Conservation (phyloP, 1,284 basidiomycete genomes). For the Ceratobasidium sp. region DNA sequence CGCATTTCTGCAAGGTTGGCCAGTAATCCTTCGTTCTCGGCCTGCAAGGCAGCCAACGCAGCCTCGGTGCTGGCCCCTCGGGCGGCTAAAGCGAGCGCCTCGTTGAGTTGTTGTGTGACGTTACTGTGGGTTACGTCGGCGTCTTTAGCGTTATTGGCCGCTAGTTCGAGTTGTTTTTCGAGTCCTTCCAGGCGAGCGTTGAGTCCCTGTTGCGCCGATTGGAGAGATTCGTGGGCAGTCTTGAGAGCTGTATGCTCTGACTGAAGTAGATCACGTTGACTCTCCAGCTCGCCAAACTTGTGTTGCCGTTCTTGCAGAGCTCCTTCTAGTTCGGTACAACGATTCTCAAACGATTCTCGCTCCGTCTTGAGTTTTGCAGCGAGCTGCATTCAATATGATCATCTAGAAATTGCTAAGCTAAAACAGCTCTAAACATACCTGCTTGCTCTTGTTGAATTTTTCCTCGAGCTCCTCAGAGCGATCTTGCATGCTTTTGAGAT, state of each 20-base stretch:
- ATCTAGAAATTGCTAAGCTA: neutral
- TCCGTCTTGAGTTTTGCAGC: slow-evolving; percentile 72
- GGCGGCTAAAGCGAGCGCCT: slow-evolving; percentile 71
- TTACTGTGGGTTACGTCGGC: slow-evolving; percentile 64
- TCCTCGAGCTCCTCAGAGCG: slow-evolving; percentile 85
- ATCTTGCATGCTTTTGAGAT: slow-evolving; percentile 80
- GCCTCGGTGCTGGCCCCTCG: slow-evolving; percentile 79
- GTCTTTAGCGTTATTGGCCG: slow-evolving; percentile 66
- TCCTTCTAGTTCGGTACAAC: slow-evolving; percentile 62
- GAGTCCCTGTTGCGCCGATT: slow-evolving; percentile 61
- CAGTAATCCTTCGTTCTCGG: slow-evolving; percentile 79
- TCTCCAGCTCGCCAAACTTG: slow-evolving; percentile 60
- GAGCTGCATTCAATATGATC: slow-evolving; percentile 60
- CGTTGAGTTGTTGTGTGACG: slow-evolving; percentile 61
- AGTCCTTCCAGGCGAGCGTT: slow-evolving; percentile 66
- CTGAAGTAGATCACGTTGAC: slow-evolving; percentile 31
- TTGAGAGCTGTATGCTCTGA: slow-evolving; percentile 42
- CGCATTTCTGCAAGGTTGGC: slow-evolving; percentile 85
- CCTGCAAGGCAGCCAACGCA: slow-evolving; percentile 74
- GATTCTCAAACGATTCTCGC: slow-evolving; percentile 67
- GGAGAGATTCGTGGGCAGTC: slow-evolving; percentile 23
- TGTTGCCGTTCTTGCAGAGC: slow-evolving; percentile 64
- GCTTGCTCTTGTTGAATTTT: slow-evolving; percentile 80
- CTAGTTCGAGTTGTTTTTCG: slow-evolving; percentile 71
- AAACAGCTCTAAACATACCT: slow-evolving; percentile 63